Conservation (phyloP, 2,329 filamentous ascomycete genomes). For the Cercospora sesami region DNA sequence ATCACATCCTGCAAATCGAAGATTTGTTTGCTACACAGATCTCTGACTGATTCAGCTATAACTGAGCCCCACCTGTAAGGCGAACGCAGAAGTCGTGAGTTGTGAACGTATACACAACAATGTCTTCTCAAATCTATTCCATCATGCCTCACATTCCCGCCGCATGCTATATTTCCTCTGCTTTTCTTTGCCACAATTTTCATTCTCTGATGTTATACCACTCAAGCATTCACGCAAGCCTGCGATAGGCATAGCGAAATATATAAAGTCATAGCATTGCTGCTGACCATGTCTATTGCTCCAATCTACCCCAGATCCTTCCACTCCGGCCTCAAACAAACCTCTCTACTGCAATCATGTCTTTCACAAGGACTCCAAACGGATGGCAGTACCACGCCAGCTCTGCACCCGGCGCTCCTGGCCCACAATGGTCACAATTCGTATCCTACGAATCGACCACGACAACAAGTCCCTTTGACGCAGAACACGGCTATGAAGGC, state of each 20-base stretch:
- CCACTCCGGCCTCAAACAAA: too few relatives aligned
- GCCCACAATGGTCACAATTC: not conserved
- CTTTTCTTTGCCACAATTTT: not conserved
- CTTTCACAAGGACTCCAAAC: not conserved
- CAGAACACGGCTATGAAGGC: not conserved
- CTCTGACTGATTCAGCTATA: not conserved
- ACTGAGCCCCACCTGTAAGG: not conserved
- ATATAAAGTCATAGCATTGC: not conserved
- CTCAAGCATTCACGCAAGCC: not conserved
- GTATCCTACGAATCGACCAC: not conserved
- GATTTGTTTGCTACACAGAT: not conserved
- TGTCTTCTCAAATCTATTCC: not conserved
- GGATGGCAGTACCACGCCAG: not conserved
- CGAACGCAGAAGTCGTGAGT: not conserved
- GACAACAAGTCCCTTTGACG: not conserved
- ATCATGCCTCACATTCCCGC: not conserved
- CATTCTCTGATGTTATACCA: not conserved
- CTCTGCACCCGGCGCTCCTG: not conserved
- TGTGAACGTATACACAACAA: not conserved
- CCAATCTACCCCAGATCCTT: too few relatives aligned
- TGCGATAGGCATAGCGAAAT: not conserved
- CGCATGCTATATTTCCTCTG: not conserved
- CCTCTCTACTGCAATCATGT: not conserved
- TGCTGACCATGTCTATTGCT: not conserved
- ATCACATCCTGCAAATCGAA: not conserved